A percentile compares a stretch with the other conserved stretches of the same genome.
phyloP scores from a whole-genome alignment of 345 rosid genomes.

The Salix viminalis region DNA sequence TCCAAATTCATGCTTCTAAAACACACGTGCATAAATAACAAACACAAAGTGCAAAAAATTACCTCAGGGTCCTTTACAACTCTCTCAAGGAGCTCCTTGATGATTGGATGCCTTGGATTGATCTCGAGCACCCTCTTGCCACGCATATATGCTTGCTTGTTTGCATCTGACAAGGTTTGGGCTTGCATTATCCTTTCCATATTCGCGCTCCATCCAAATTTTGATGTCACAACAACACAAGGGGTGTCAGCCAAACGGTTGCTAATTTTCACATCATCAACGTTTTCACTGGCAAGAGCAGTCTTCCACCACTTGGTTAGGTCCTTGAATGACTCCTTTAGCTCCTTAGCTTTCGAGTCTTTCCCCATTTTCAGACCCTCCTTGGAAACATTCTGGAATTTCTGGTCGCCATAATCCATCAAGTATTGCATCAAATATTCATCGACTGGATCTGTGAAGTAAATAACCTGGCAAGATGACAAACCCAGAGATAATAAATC shows the following conservation, averaged over 20 bases:
- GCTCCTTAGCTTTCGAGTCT: conserved; percentile 70
- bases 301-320: conserved; percentile 95
- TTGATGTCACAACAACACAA: conserved; percentile 90
- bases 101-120: conserved; percentile 91
- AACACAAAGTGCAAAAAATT: neutral
- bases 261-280: conserved; percentile 90
- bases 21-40: neutral
- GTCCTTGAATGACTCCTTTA: conserved; percentile 89
- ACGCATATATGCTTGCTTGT: conserved; percentile 86
- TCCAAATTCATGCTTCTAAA: too few relatives aligned
- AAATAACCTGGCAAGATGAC: conserved; percentile 63
- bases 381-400: conserved; percentile 93
- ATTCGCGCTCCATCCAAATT: conserved; percentile 95
- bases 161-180: conserved; percentile 87
- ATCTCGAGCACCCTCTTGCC: conserved; percentile 96
- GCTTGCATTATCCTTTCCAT: conserved; percentile 99
- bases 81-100: conserved; percentile 89
- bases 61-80: conserved; percentile 82
- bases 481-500: neutral
- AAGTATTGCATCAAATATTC: conserved; percentile 97
- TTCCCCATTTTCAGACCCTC: conserved; percentile 89
- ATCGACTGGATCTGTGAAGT: conserved; percentile 95
- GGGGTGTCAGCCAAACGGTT: conserved; percentile 88
- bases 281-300: conserved; percentile 66
- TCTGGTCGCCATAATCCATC: conserved; percentile 92